Evolutionary conservation across 164 flowering plant species (phyloP), one percentile per base, ranked within the genome.

Genomic region (Nymphaea thermarum): DNA sequence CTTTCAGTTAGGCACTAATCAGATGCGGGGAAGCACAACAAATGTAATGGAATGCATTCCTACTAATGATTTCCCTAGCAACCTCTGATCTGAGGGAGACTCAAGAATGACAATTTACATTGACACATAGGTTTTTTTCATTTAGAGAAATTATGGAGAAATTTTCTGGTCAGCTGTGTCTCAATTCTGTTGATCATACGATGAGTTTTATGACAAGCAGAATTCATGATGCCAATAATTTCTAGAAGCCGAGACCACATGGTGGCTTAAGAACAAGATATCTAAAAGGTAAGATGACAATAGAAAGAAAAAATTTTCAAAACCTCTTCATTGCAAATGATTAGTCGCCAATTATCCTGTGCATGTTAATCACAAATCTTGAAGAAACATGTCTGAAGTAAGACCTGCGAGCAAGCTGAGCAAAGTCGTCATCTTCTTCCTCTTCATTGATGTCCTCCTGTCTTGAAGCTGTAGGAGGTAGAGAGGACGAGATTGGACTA

Each of bases 371-470:
- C 36, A 25, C 36, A 25, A 25, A 25, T 25, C 36, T 25, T 25
- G 36, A 25, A 25, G 36, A 8, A 55, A 3, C 12, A 25, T 17
- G 43, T 42, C 25, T 43, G 4, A 66, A 66, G 53, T 67, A 25
- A 43, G 60, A 93, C 98, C 98, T 91, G 80, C 93, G 82, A 67
- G 97, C 96, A 25, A 93, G 80, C 74, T 78, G 89, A 3, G 92
- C 89, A 75, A 90, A 89, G 70, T 91, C 97, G 78, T 93, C 97
- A 63, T 93, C 96, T 76, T 87, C 95, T 67, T 90, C 95, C 17
- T 93, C 96, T 64, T 85, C 97, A 41, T 71, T 70, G 65, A 83
- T 93, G 61, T 76, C 87, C 25, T 71, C 41, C n/a, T 69, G 81
- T 72, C 43, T 66, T 69, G 43, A 83, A 70, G 4, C 78, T 44